Conservation (phyloP, 768 basidiomycete genomes). For the Neoboletus brunneissimus region DNA sequence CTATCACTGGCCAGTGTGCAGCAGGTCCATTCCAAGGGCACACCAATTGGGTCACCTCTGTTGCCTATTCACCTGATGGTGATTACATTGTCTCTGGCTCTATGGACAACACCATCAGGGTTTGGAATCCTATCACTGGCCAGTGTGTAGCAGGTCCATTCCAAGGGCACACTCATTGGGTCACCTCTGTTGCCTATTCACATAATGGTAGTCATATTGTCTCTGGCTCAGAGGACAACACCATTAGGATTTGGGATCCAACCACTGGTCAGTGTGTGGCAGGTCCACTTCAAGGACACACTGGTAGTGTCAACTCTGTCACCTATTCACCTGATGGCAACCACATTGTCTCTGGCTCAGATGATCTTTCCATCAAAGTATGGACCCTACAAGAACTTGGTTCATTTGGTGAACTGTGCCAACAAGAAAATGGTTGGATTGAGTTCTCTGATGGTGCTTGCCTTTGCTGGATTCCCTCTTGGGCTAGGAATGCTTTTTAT, state of each 20-base stretch:
- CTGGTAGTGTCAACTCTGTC: background rate
- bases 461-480: background rate
- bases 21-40: conserved; percentile 16
- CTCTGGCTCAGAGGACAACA: background rate
- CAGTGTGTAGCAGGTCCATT: conserved; percentile 6
- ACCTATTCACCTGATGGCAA: background rate
- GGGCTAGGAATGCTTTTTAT: background rate
- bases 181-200: no score
- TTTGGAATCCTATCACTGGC: conserved; percentile 9
- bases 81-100: no score
- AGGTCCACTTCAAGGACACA: background rate
- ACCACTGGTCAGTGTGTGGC: conserved; percentile 3
- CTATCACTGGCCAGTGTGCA: conserved; percentile 9
- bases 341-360: background rate
- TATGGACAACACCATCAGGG: background rate
- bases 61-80: no score
- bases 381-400: background rate
- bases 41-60: no score
- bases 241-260: conserved; percentile 13
- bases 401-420: background rate
- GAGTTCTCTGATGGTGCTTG: background rate
- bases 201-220: no score
- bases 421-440: background rate
- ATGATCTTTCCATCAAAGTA: background rate
- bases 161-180: background rate